Conservation (phyloP, 148 eudicot genomes). For the Rhododendron griersonianum region DNA sequence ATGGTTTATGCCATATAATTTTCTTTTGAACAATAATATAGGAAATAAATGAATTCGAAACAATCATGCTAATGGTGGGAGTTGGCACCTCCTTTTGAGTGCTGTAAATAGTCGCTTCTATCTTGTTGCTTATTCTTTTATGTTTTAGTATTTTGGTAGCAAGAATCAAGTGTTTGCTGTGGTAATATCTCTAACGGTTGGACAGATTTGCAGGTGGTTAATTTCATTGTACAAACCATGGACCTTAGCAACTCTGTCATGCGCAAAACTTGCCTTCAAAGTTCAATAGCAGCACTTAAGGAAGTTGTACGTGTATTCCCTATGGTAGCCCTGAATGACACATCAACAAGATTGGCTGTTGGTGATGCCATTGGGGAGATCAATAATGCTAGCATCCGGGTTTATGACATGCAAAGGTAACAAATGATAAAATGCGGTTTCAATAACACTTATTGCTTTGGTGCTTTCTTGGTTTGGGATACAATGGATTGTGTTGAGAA, state of each 20-base stretch:
- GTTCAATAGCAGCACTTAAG: constrained; percentile 74
- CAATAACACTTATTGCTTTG: too few species aligned
- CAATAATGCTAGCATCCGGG: constrained; percentile 64
- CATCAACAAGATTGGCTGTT: constrained; percentile 79
- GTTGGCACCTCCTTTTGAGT: neutral
- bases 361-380: constrained; percentile 91
- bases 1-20: neutral
- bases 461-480: too few species aligned
- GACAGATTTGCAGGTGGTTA: constrained; percentile 88
- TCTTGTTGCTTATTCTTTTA: neutral
- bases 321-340: constrained; percentile 83
- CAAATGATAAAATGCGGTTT: neutral
- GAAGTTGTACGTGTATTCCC: constrained; percentile 84
- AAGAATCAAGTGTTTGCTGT: constrained; percentile 7
- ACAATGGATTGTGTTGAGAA: too few species aligned
- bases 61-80: constrained; percentile 5
- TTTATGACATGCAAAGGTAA: constrained; percentile 95
- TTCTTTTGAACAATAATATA: neutral
- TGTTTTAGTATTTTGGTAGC: neutral
- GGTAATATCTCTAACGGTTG: constrained; percentile 45
- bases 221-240: constrained; percentile 86
- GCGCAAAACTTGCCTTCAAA: constrained; percentile 82
- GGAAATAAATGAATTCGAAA: neutral
- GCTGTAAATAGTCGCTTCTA: neutral
- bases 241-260: constrained; percentile 84